Evolutionary conservation across 1,284 basidiomycete species (phyloP).

Genomic region (Cryptococcus deneoformans): DNA sequence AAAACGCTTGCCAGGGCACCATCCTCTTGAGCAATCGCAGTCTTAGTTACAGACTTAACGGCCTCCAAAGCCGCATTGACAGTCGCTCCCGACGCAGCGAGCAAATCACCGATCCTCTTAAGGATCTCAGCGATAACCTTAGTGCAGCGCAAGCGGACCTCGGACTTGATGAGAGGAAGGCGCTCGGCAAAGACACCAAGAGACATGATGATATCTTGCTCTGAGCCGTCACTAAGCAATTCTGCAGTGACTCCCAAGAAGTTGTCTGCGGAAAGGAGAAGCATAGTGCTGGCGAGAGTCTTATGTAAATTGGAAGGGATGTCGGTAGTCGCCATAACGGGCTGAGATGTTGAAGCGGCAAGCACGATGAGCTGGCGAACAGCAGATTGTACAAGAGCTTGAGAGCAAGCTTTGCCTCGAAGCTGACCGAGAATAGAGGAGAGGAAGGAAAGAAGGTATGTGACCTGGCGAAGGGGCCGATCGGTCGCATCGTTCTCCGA

Average conservation of each 20-base stretch:
- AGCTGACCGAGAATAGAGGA: constrained; percentile 42
- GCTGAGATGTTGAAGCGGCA: constrained; percentile 14
- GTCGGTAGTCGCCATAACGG: constrained; percentile 18
- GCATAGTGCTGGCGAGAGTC: constrained; percentile 44
- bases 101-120: constrained; percentile 53
- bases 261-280: constrained; percentile 58
- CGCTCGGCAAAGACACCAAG: constrained; percentile 61
- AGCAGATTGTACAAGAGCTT: constrained; percentile 28
- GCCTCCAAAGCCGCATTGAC: constrained; percentile 58
- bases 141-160: constrained; percentile 58
- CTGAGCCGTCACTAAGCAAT: constrained; percentile 31
- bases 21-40: constrained; percentile 66
- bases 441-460: constrained; percentile 63
- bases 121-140: constrained; percentile 54
- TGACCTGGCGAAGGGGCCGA: constrained; percentile 53
- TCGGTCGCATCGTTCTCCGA: constrained; percentile 23
- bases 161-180: constrained; percentile 60
- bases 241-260: constrained; percentile 52
- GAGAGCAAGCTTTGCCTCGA: constrained; percentile 31
- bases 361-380: constrained; percentile 41
- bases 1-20: constrained; percentile 59
- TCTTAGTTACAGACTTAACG: constrained; percentile 59
- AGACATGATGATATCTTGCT: constrained; percentile 34
- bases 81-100: constrained; percentile 52
- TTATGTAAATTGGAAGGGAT: constrained; percentile 23